These are phyloP conservation scores for Penicillium sumatraense DNA, from an alignment of 2,329 filamentous ascomycete genomes.

Conservation along the genomic window DNA sequence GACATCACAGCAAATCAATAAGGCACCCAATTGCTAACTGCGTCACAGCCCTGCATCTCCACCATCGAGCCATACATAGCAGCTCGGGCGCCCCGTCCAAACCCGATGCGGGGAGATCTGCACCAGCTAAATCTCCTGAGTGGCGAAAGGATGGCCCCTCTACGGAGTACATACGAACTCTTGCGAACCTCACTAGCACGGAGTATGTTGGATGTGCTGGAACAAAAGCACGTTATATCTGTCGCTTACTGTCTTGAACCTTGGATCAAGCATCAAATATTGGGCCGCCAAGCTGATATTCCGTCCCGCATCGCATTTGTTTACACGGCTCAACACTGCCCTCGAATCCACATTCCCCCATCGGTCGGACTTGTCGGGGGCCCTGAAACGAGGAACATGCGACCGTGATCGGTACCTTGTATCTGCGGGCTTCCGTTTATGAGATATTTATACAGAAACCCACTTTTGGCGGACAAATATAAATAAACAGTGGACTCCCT, in stretches of 20 bases:
- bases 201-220: background rate
- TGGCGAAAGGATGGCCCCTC: conserved; percentile 1
- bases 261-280: background rate
- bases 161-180: too few relatives aligned
- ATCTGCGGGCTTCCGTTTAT: background rate
- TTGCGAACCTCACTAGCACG: background rate
- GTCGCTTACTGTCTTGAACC: conserved; percentile 8
- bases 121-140: conserved; percentile 3
- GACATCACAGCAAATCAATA: background rate
- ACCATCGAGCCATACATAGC: background rate
- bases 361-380: background rate
- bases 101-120: conserved; percentile 12
- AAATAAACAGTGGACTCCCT: background rate
- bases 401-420: background rate
- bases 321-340: background rate
- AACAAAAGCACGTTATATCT: background rate
- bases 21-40: background rate
- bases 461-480: background rate
- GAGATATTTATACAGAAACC: background rate
- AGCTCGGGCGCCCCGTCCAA: background rate
- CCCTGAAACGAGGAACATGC: background rate
- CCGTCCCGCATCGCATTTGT: background rate
- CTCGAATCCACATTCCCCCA: background rate
- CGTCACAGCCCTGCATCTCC: background rate
- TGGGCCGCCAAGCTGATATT: conserved; percentile 6